Conservation (phyloP, 75 land plant species). For the Sequoiadendron giganteum region DNA sequence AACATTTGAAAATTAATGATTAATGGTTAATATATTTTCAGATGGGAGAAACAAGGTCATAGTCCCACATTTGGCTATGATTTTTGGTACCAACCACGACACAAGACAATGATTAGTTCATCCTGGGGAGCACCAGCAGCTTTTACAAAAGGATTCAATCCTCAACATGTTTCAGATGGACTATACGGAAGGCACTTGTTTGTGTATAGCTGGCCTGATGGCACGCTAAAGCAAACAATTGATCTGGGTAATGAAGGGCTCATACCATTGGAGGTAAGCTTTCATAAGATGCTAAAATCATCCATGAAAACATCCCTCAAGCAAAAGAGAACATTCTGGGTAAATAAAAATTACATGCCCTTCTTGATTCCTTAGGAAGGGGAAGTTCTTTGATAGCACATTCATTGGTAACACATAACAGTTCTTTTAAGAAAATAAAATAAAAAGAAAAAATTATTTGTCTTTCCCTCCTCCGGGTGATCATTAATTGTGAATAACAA, state of each 20-base stretch:
- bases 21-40: conserved; percentile 17
- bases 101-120: conserved; percentile 95
- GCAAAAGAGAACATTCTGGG: not conserved
- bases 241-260: conserved; percentile 89
- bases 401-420: not conserved
- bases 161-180: conserved; percentile 83
- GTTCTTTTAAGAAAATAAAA: not conserved
- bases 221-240: conserved; percentile 85
- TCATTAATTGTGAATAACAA: not conserved
- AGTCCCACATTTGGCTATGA: conserved; percentile 96
- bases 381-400: not conserved
- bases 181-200: conserved; percentile 83
- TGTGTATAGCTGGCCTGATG: conserved; percentile 95
- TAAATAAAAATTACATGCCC: not conserved
- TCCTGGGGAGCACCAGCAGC: conserved; percentile 99
- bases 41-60: conserved; percentile 97
- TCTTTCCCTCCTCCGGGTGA: no score
- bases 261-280: conserved; percentile 84
- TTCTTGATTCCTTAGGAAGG: not conserved
- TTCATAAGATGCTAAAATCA: not conserved
- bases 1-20: not conserved
- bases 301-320: not conserved
- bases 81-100: conserved; percentile 99
- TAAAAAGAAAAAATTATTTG: not conserved
- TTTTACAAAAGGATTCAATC: conserved; percentile 90